Conservation (phyloP, 2,329 filamentous ascomycete genomes). For the Epichloe coenophiala region DNA sequence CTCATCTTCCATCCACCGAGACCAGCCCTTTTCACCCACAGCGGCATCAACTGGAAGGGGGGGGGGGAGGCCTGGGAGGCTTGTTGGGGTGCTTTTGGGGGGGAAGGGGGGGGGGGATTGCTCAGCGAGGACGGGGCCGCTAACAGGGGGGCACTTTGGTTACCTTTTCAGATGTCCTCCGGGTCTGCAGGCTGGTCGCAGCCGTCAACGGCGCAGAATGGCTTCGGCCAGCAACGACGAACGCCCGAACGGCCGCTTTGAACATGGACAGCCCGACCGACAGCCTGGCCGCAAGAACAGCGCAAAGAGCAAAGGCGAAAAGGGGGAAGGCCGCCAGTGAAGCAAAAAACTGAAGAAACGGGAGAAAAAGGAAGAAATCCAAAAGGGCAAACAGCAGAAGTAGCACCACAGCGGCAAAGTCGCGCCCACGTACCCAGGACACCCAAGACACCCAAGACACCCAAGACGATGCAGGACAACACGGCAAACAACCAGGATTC, state of each 20-base stretch:
- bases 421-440: no score
- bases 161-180: neutral
- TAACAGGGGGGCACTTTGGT: neutral
- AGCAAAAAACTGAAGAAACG: neutral
- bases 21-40: no score
- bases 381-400: neutral
- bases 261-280: neutral
- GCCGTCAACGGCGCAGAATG: neutral
- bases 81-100: no score
- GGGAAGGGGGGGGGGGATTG: no score
- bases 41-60: no score
- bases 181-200: neutral
- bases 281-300: neutral
- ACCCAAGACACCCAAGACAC: no score
- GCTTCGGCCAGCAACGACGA: neutral
- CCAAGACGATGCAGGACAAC: no score
- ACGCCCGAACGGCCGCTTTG: neutral
- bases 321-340: neutral
- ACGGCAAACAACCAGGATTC: no score
- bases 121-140: neutral
- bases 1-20: no score
- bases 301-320: neutral
- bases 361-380: neutral
- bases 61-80: no score
- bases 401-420: no score